phyloP scores from a whole-genome alignment of 176 grass and related monocot genomes.

The Carex pumila region DNA sequence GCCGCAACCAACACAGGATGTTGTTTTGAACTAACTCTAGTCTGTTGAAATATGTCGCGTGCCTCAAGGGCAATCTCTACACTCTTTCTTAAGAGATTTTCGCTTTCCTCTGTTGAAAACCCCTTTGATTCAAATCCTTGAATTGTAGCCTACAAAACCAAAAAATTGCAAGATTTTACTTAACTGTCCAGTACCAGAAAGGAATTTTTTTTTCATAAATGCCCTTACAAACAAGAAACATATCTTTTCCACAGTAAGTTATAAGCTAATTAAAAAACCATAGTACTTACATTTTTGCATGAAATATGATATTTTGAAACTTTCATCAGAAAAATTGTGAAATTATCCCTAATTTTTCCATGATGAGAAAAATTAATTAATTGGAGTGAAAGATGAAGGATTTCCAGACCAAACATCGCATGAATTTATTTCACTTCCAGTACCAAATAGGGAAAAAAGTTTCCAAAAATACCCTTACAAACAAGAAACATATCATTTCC shows the following conservation, averaged over 20 bases:
- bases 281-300: too few species aligned
- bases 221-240: not conserved
- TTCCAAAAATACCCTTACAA: not conserved
- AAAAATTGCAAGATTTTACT: not conserved
- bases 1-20: slow-evolving; percentile 72
- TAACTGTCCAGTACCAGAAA: not conserved
- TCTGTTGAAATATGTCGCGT: slow-evolving; percentile 49
- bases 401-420: not conserved
- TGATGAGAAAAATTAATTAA: too few species aligned
- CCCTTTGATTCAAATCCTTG: slow-evolving; percentile 81
- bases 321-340: too few species aligned
- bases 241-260: too few species aligned
- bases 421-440: not conserved
- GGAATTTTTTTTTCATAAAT: not conserved
- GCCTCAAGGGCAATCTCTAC: slow-evolving; percentile 81
- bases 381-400: too few species aligned
- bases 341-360: too few species aligned
- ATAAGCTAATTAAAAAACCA: too few species aligned
- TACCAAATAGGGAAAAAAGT: not conserved
- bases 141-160: slow-evolving; percentile 62
- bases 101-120: slow-evolving; percentile 58
- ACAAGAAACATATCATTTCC: not conserved
- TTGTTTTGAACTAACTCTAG: slow-evolving; percentile 22
- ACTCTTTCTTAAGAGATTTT: slow-evolving; percentile 61
- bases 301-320: too few species aligned